Percentiles rank a stretch among this genome's conserved stretches.
phyloP scores from a whole-genome alignment of 768 basidiomycete species.

The Tubosaeta sp. region DNA sequence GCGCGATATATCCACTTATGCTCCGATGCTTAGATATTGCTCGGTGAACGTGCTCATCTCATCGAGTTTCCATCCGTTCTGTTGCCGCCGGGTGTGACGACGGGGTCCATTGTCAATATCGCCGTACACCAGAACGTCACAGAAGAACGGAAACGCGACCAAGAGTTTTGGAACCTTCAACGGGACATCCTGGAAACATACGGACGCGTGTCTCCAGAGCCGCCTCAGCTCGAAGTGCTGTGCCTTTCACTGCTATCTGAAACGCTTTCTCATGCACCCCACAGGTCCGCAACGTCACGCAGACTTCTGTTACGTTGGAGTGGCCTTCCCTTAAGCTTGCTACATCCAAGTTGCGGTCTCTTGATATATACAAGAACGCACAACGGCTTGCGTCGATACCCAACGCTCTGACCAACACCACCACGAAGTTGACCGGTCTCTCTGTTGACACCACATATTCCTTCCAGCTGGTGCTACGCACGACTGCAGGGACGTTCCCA shows the following conservation, averaged over 20 bases:
- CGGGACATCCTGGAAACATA: slow-evolving; percentile 71
- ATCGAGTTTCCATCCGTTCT: slow-evolving; percentile 98
- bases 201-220: slow-evolving; percentile 60
- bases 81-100: slow-evolving; percentile 84
- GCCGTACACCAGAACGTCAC: slow-evolving; percentile 82
- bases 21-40: slow-evolving; percentile 58
- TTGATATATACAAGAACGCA: slow-evolving; percentile 92
- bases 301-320: slow-evolving; percentile 95
- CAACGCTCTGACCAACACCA: slow-evolving; percentile 76
- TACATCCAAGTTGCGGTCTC: slow-evolving; percentile 76
- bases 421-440: slow-evolving; percentile 81
- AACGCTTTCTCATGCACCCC: background rate
- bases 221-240: slow-evolving; percentile 71
- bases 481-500: slow-evolving; percentile 85
- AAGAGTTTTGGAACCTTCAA: slow-evolving; percentile 84
- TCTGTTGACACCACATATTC: slow-evolving; percentile 82
- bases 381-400: slow-evolving; percentile 85
- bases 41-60: slow-evolving; percentile 91
- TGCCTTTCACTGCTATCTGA: background rate
- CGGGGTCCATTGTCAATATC: slow-evolving; percentile 97
- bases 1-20: slow-evolving; percentile 2
- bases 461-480: slow-evolving; percentile 92
- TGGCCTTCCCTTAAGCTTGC: slow-evolving; percentile 88
- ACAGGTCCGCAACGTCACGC: slow-evolving; percentile 88
- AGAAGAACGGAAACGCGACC: slow-evolving; percentile 80